Percentiles rank a stretch among this genome's conserved stretches.
These are phyloP conservation scores for Umbilicus rupestris DNA, from an alignment of 164 flowering plant species.

Conservation along the genomic window DNA sequence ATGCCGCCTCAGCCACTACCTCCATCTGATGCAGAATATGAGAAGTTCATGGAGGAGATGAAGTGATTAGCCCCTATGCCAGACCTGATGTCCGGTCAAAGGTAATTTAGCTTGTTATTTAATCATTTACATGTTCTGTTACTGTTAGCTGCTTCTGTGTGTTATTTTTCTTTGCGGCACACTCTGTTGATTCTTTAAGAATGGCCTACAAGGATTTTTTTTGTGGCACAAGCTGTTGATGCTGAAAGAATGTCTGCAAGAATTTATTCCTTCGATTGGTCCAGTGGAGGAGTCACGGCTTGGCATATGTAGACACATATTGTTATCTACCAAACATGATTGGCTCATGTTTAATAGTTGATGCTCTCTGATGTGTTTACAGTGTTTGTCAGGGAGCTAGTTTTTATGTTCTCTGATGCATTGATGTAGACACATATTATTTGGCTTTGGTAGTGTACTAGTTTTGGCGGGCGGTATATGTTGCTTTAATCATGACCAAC, in stretches of 20 bases:
- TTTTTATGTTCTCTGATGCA: not conserved
- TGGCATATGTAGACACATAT: no score
- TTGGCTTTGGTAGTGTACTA: not conserved
- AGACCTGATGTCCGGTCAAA: not conserved
- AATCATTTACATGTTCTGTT: not conserved
- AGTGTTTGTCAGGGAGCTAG: no score
- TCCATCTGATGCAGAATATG: slow-evolving; percentile 70
- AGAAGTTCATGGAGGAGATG: slow-evolving; percentile 94
- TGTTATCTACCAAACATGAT: no score
- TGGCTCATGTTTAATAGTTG: not conserved
- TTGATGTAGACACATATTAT: not conserved
- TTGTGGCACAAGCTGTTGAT: not conserved
- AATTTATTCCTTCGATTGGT: not conserved
- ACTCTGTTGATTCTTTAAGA: not conserved
- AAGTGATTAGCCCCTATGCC: slow-evolving; percentile 28
- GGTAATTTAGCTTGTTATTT: not conserved
- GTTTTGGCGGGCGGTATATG: not conserved
- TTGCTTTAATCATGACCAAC: not conserved
- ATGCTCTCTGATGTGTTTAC: no score
- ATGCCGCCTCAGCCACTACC: slow-evolving; percentile 43
- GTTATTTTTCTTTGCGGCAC: not conserved
- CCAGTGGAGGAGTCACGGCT: not conserved
- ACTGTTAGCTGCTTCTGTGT: not conserved
- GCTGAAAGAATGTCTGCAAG: not conserved
- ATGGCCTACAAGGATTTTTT: not conserved